A percentile compares a stretch with the other conserved stretches of the same genome.
Evolutionary conservation across 1,284 basidiomycete genomes (phyloP).

Genomic region (Cutaneotrichosporon mucoides): DNA sequence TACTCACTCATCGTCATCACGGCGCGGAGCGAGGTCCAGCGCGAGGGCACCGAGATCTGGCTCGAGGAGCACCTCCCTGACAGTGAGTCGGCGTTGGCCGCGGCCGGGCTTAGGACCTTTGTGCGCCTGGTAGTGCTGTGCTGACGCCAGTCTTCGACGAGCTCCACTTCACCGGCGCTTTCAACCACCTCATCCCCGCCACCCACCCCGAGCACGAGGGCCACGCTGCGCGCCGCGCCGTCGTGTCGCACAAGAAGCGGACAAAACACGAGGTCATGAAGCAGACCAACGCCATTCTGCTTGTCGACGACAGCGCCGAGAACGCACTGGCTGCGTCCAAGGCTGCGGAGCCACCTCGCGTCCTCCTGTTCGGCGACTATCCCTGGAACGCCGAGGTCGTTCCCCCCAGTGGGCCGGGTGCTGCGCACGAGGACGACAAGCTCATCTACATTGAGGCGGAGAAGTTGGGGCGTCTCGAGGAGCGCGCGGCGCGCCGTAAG

Average conservation of each 20-base stretch:
- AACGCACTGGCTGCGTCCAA: constrained; percentile 62
- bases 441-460: constrained; percentile 59
- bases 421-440: constrained; percentile 48
- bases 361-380: constrained; percentile 72
- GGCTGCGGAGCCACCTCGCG: constrained; percentile 51
- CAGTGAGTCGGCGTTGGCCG: constrained; percentile 30
- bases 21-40: constrained; percentile 59
- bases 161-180: constrained; percentile 71
- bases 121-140: too few relatives aligned
- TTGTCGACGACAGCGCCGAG: constrained; percentile 75
- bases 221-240: constrained; percentile 51
- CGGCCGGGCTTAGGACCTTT: too few relatives aligned
- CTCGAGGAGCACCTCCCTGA: constrained; percentile 63
- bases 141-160: constrained; percentile 57
- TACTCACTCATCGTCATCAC: constrained; percentile 67
- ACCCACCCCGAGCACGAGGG: constrained; percentile 45
- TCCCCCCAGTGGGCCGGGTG: constrained; percentile 43
- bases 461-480: constrained; percentile 47
- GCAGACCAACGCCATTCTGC: constrained; percentile 59
- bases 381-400: constrained; percentile 63
- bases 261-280: constrained; percentile 64
- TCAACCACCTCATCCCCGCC: constrained; percentile 48
- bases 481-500: constrained; percentile 27
- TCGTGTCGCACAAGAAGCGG: constrained; percentile 57
- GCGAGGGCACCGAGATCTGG: constrained; percentile 65